phyloP scores from a whole-genome alignment of 2,329 filamentous ascomycete species.

The Aspergillus felis region DNA sequence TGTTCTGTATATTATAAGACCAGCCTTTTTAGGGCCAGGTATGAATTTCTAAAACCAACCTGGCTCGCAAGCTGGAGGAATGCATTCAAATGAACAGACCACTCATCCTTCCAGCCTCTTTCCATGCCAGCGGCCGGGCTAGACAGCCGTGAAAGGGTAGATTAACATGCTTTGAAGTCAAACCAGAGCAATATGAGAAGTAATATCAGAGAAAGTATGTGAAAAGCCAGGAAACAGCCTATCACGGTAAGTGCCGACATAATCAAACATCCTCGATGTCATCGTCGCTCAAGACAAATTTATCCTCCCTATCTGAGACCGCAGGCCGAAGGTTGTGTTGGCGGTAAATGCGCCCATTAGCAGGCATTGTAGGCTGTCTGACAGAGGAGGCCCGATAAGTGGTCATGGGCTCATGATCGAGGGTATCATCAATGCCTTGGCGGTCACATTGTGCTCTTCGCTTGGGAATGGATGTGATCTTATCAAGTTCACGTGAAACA shows the following conservation, averaged over 20 bases:
- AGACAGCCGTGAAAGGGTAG: neutral
- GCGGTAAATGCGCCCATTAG: neutral
- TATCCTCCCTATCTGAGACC: constrained; percentile 53
- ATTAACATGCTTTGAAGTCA: neutral
- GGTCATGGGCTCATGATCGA: neutral
- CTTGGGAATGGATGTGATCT: constrained; percentile 53
- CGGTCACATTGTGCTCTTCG: constrained; percentile 14
- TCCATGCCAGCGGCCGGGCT: too few species aligned
- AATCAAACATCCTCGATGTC: constrained; percentile 69
- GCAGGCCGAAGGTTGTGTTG: constrained; percentile 23
- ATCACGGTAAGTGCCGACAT: neutral
- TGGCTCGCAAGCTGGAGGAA: neutral
- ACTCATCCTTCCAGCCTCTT: too few species aligned
- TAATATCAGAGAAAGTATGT: neutral
- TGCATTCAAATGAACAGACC: neutral
- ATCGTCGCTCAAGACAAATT: constrained; percentile 73
- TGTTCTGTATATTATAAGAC: neutral
- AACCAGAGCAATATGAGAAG: neutral
- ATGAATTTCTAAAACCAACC: neutral
- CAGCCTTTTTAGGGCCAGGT: neutral
- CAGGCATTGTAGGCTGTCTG: neutral
- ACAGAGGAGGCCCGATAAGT: neutral
- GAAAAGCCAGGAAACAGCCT: neutral
- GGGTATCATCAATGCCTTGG: constrained; percentile 12
- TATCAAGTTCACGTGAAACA: constrained; percentile 58